Conservation (phyloP, 2,329 filamentous ascomycete species). For the Calonectria pauciramosa region DNA sequence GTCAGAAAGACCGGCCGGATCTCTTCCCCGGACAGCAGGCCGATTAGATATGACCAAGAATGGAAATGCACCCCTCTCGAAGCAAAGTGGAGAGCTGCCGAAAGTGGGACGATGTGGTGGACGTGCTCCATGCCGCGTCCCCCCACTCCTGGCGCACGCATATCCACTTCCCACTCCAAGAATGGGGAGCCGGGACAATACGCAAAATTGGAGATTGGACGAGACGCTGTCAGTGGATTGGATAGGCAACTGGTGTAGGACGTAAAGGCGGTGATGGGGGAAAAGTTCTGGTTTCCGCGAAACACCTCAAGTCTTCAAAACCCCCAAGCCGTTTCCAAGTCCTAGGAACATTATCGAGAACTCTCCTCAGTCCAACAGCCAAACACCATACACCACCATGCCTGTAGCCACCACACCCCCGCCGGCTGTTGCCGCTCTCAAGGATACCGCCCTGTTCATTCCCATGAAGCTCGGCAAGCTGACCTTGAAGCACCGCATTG, state of each 20-base stretch:
- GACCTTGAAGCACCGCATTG: conserved; percentile 52
- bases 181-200: conserved; percentile 15
- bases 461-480: conserved; percentile 51
- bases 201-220: conserved; percentile 1
- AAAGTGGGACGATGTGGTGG: conserved; percentile 13
- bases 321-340: background rate
- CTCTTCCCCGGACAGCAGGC: background rate
- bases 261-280: background rate
- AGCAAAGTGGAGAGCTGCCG: conserved; percentile 2
- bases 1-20: background rate
- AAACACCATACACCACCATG: conserved; percentile 23
- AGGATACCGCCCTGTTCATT: conserved; percentile 50
- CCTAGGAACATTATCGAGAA: conserved; percentile 1
- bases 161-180: conserved; percentile 26
- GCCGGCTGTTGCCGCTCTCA: conserved; percentile 34
- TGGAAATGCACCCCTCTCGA: background rate
- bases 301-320: conserved; percentile 24
- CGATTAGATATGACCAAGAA: conserved; percentile 10
- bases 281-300: background rate
- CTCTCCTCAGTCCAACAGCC: background rate
- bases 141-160: conserved; percentile 15
- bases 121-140: background rate
- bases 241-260: background rate
- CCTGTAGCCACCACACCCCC: conserved; percentile 37
- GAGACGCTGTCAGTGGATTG: background rate